phyloP scores from a whole-genome alignment of 495 filamentous ascomycete genomes.

The Talaromyces adpressus region DNA sequence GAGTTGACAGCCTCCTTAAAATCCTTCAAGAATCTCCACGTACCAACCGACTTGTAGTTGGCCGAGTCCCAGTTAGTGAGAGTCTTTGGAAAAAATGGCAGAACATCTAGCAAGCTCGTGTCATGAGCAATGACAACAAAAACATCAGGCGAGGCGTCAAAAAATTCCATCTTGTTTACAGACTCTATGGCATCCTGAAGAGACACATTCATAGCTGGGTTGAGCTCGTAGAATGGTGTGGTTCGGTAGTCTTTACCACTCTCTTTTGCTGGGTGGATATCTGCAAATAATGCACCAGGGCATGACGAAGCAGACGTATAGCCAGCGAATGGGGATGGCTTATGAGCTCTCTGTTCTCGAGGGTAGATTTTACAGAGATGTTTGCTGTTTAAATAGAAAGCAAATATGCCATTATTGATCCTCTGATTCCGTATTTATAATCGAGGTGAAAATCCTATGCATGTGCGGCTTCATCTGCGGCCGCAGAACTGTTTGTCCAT shows the following conservation, averaged over 20 bases:
- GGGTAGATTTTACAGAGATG: background rate
- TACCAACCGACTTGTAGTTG: background rate
- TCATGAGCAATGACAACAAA: slow-evolving; percentile 14
- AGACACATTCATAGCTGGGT: background rate
- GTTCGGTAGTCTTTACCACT: background rate
- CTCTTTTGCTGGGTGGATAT: slow-evolving; percentile 1
- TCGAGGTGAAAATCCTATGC: background rate
- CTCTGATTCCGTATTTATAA: background rate
- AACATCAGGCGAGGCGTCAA: slow-evolving; percentile 11
- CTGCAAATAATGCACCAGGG: background rate
- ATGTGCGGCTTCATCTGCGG: background rate
- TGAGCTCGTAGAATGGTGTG: background rate
- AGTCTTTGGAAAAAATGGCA: slow-evolving; percentile 10
- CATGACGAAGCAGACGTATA: background rate
- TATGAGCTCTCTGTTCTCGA: background rate
- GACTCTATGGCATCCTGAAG: slow-evolving; percentile 6
- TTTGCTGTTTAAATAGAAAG: background rate
- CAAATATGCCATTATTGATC: background rate
- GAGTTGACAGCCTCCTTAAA: slow-evolving; percentile 3
- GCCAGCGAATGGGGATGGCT: background rate
- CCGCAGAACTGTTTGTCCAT: background rate
- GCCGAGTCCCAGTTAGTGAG: slow-evolving; percentile 7
- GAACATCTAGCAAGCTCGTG: slow-evolving; percentile 2
- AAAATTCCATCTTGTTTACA: slow-evolving; percentile 10
- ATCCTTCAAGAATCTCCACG: slow-evolving; percentile 10